Conservation (phyloP, 2,329 filamentous ascomycete genomes). For the Aspergillus tanneri region DNA sequence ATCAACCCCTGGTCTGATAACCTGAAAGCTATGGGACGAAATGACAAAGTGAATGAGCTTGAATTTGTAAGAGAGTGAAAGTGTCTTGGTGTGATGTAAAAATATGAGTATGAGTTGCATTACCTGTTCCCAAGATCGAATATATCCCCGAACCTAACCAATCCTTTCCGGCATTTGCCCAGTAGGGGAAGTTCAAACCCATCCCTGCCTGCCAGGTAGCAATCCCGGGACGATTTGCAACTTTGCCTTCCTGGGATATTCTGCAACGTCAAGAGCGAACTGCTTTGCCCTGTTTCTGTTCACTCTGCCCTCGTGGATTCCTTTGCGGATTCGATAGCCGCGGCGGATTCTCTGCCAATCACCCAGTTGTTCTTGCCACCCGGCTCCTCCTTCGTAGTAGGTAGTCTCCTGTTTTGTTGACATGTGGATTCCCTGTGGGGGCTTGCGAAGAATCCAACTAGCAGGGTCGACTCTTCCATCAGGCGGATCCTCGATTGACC, state of each 20-base stretch:
- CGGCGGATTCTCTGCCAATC: conserved; percentile 40
- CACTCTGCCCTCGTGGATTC: conserved; percentile 35
- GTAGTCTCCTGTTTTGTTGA: conserved; percentile 37
- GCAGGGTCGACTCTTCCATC: conserved; percentile 42
- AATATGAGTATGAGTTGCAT: conserved; percentile 5
- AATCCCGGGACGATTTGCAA: conserved; percentile 6
- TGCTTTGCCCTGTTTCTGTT: conserved; percentile 36
- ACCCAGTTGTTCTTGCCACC: conserved; percentile 41
- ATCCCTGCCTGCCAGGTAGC: not conserved
- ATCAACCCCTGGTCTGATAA: not conserved
- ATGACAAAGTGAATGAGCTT: not conserved
- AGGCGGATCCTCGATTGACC: conserved; percentile 39
- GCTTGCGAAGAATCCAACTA: conserved; percentile 42
- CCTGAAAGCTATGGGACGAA: not conserved
- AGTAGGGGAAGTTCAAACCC: not conserved
- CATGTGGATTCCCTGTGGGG: conserved; percentile 40
- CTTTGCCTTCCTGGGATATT: conserved; percentile 19
- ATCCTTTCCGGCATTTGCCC: not conserved
- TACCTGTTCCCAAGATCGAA: conserved; percentile 7
- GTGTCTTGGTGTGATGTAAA: not conserved
- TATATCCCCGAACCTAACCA: not conserved
- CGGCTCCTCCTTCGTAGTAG: conserved; percentile 42
- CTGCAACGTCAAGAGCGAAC: conserved; percentile 23
- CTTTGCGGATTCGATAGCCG: conserved; percentile 39
- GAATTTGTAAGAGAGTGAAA: not conserved